phyloP scores from a whole-genome alignment of 1,284 basidiomycete species.

The Pyrrhoderma lamaoense region DNA sequence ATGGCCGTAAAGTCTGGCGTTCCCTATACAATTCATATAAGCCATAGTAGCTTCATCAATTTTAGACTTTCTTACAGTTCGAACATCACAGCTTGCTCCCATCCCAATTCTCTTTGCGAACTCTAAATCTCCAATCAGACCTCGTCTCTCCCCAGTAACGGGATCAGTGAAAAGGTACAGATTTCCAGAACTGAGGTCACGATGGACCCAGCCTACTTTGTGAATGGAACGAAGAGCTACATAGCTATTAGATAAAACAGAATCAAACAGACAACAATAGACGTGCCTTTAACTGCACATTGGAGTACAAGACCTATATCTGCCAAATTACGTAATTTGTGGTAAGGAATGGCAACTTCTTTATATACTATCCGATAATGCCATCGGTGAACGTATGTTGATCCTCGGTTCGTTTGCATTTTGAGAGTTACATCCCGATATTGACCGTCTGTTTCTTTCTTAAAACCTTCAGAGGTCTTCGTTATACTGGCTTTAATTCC shows the following conservation, averaged over 20 bases:
- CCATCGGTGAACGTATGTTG: too few relatives aligned
- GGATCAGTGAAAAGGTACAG: neutral
- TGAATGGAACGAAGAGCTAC: neutral
- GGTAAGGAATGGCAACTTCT: neutral
- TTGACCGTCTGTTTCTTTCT: too few relatives aligned
- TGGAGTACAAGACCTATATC: neutral
- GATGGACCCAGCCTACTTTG: conserved; percentile 2
- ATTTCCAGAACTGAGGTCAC: conserved; percentile 2
- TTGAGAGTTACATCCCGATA: too few relatives aligned
- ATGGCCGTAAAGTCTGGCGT: too few relatives aligned
- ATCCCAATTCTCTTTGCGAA: neutral
- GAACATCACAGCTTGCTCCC: too few relatives aligned
- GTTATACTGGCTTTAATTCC: too few relatives aligned
- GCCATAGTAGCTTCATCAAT: too few relatives aligned
- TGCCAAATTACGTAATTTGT: neutral
- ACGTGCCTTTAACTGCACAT: neutral
- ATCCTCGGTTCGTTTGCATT: neutral
- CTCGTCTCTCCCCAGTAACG: neutral
- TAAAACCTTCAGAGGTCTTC: too few relatives aligned
- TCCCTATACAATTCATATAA: too few relatives aligned
- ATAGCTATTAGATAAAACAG: neutral
- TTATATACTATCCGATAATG: neutral
- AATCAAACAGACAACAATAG: too few relatives aligned
- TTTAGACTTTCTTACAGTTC: too few relatives aligned
- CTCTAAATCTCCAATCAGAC: conserved; percentile 4